These are phyloP conservation scores for Saccharata proteae DNA, from an alignment of 2,329 filamentous ascomycete species.

Conservation along the genomic window DNA sequence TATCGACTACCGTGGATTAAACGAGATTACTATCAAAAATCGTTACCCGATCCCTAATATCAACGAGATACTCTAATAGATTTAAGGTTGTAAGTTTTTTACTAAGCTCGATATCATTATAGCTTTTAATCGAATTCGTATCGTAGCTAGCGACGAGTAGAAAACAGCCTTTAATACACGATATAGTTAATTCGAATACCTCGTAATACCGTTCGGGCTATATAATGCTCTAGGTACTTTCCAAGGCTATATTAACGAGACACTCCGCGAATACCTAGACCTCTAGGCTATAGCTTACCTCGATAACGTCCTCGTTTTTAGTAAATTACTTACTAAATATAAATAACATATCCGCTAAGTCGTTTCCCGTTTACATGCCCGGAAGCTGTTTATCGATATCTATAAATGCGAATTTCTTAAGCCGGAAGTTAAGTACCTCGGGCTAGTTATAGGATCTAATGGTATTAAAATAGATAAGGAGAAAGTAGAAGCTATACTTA, in stretches of 20 bases:
- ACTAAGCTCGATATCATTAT: neutral
- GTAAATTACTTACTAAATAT: neutral
- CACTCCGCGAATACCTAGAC: slow-evolving; percentile 2
- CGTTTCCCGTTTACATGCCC: neutral
- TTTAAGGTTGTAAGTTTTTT: neutral
- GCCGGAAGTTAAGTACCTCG: slow-evolving; percentile 3
- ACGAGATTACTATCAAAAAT: slow-evolving; percentile 1
- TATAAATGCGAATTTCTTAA: slow-evolving; percentile 2
- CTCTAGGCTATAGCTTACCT: slow-evolving; percentile 1
- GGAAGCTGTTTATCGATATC: neutral
- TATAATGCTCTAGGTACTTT: slow-evolving; percentile 12
- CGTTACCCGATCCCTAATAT: neutral
- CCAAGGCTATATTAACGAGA: slow-evolving; percentile 13
- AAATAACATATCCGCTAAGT: neutral
- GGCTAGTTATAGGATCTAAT: neutral
- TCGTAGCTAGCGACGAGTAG: neutral
- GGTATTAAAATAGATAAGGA: slow-evolving; percentile 4
- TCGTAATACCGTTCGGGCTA: slow-evolving; percentile 16
- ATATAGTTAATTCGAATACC: slow-evolving; percentile 14
- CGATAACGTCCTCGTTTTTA: slow-evolving; percentile 3
- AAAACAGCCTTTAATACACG: slow-evolving; percentile 12
- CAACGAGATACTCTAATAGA: neutral
- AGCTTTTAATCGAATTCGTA: slow-evolving; percentile 2
- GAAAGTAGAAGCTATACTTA: slow-evolving; percentile 1
- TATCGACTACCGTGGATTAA: neutral